These are phyloP conservation scores for Melanogaster broomeanus DNA, from an alignment of 768 basidiomycete genomes.

Conservation along the genomic window DNA sequence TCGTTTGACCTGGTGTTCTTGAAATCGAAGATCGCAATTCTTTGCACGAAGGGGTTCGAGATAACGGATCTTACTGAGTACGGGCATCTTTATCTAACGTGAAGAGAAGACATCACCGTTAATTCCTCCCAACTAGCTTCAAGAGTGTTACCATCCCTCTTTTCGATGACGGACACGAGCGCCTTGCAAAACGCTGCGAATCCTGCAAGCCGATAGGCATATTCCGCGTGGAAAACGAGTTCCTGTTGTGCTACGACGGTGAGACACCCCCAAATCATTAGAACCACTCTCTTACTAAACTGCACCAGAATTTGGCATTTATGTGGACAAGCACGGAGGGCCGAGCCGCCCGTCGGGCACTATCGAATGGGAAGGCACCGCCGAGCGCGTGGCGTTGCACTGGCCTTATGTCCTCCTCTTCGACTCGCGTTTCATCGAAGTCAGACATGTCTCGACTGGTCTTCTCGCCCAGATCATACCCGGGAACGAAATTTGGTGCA, in stretches of 20 bases:
- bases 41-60: slow-evolving; percentile 94
- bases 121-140: slow-evolving; percentile 48
- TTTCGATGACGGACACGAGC: slow-evolving; percentile 68
- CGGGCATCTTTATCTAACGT: slow-evolving; percentile 27
- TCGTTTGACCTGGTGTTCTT: slow-evolving; percentile 90
- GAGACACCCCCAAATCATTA: slow-evolving; percentile 16
- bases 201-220: slow-evolving; percentile 84
- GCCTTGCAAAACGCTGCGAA: slow-evolving; percentile 79
- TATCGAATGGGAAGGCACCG: slow-evolving; percentile 95
- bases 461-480: slow-evolving; percentile 80
- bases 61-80: slow-evolving; percentile 96
- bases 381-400: slow-evolving; percentile 87
- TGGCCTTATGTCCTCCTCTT: slow-evolving; percentile 87
- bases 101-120: neutral
- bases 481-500: slow-evolving; percentile 79
- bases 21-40: slow-evolving; percentile 89
- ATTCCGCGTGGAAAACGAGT: slow-evolving; percentile 89
- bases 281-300: slow-evolving; percentile 3
- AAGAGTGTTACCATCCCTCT: slow-evolving; percentile 89
- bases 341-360: slow-evolving; percentile 69
- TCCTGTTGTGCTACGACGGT: slow-evolving; percentile 90
- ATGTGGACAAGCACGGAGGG: slow-evolving; percentile 90
- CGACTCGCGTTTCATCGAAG: slow-evolving; percentile 87
- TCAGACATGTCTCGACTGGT: slow-evolving; percentile 81
- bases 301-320: slow-evolving; percentile 80